Percentiles rank a stretch among this genome's conserved stretches.
Evolutionary conservation across 2,329 filamentous ascomycete genomes (phyloP).

Genomic region (Apiospora rasikravindrae): DNA sequence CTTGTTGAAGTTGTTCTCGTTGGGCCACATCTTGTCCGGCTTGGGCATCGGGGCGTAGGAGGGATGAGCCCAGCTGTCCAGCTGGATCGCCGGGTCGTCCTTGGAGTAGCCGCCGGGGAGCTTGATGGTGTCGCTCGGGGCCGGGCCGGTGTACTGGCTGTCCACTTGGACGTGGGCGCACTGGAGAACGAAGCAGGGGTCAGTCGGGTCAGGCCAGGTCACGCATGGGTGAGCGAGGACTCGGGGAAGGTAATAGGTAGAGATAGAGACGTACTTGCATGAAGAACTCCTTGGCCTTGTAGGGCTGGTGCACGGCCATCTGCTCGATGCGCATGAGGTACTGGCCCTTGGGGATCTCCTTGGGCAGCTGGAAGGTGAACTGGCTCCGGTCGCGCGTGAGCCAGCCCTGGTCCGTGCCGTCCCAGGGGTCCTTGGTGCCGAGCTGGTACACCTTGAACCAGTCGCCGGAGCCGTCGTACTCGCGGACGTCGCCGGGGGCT

Average conservation of each 20-base stretch:
- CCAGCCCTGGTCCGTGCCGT: constrained; percentile 18
- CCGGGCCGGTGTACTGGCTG: background rate
- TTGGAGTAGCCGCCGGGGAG: constrained; percentile 4
- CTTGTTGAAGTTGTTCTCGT: constrained; percentile 11
- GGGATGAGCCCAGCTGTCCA: constrained; percentile 4
- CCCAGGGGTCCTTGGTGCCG: constrained; percentile 3
- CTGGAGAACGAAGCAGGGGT: background rate
- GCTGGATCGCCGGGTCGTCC: background rate
- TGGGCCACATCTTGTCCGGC: constrained; percentile 17
- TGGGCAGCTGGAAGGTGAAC: background rate
- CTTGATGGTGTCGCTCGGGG: constrained; percentile 5
- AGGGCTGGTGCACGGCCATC: constrained; percentile 16
- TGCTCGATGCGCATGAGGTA: constrained; percentile 19
- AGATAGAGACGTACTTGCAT: background rate
- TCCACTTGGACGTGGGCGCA: constrained; percentile 13
- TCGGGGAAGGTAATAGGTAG: background rate
- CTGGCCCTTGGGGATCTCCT: constrained; percentile 16
- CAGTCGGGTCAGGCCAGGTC: background rate
- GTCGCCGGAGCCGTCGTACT: constrained; percentile 14
- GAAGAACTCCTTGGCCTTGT: constrained; percentile 18
- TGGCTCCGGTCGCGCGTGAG: constrained; percentile 6
- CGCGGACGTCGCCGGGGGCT: constrained; percentile 14
- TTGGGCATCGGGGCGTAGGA: background rate
- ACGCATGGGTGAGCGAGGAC: too few species aligned
- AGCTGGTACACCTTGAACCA: constrained; percentile 19